Evolutionary conservation across 2,329 filamentous ascomycete species (phyloP), one percentile per base, ranked within the genome.

Genomic region (Verticillium zaregamsianum): DNA sequence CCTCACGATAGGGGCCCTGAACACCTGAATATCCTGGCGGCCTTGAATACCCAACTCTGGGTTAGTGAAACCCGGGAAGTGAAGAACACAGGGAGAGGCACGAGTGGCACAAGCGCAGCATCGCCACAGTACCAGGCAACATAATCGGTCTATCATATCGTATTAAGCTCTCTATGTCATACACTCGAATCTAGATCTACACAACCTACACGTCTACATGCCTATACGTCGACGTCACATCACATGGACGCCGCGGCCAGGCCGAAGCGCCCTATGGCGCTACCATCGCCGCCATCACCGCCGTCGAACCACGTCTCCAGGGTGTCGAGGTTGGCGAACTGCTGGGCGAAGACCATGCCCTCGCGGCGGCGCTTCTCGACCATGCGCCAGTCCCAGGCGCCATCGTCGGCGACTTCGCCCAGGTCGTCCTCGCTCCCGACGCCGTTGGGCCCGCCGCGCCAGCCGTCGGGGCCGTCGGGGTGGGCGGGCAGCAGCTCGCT

Each of bases 401-500:
- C 74, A 2, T 74, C 72, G 5, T 68, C 65, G 28, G 72, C 66
- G 14, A 76, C 67, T 7, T 74, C 74, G 6, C 72, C 72, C 12
- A 78, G 61, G 15, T 80, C 76, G 11, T 75, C 71, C 33, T 75
- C 70, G 49, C 75, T 72, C 31, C 77, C 77, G 33, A 78, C 71
- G 55, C 78, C 79, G 52, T 75, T 72, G 33, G 78, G 77, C 17
- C 80, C 80, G 59, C 76, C 71, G 7, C 77, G 76, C 86, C 86
- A 89, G 25, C 88, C 89, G 11, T 84, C 87, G 0, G 92, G 92
- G 57, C 88, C 89, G 12, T 84, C 87, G 0, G 92, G 92, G 57
- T 88, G 82, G 62, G 83, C 78, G 0, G 95, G 95, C 58, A 98
- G 78, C 72, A 97, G 79, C 1, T 88, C 87, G 58, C 89, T 89